Conservation (phyloP, 2,329 filamentous ascomycete species). For the Teratosphaeria destructans region DNA sequence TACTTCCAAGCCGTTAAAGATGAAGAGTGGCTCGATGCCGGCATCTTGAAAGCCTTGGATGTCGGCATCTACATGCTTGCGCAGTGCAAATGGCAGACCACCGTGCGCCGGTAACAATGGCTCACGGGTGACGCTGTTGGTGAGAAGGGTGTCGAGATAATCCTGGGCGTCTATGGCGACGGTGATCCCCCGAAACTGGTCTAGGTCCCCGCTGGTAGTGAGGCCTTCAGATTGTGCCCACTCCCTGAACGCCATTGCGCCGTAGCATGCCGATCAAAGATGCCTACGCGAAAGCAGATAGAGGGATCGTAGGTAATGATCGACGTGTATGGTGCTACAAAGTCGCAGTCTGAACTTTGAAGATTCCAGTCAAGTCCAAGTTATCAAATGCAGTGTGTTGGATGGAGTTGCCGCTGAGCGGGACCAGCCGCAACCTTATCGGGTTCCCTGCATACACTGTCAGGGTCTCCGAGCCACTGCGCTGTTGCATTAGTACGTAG, state of each 20-base stretch:
- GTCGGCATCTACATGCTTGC: conserved; percentile 63
- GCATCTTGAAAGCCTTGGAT: conserved; percentile 58
- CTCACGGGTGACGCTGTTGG: conserved; percentile 61
- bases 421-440: not conserved
- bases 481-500: too few relatives aligned
- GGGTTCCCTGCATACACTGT: not conserved
- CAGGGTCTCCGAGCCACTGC: not conserved
- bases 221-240: conserved; percentile 42
- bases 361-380: not conserved
- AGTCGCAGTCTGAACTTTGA: not conserved
- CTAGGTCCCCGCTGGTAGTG: conserved; percentile 50
- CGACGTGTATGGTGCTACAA: not conserved
- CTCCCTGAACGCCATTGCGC: conserved; percentile 10
- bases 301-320: not conserved
- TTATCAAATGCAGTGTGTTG: not conserved
- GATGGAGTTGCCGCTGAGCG: not conserved
- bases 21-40: conserved; percentile 69
- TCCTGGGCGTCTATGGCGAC: conserved; percentile 84
- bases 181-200: conserved; percentile 61
- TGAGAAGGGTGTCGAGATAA: conserved; percentile 72
- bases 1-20: conserved; percentile 68
- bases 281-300: not conserved
- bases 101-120: conserved; percentile 83
- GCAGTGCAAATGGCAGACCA: conserved; percentile 69
- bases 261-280: not conserved